Percentiles rank a stretch among this genome's conserved stretches.
These are phyloP conservation scores for Elsinoe australis DNA, from an alignment of 2,329 filamentous ascomycete species.

Conservation along the genomic window DNA sequence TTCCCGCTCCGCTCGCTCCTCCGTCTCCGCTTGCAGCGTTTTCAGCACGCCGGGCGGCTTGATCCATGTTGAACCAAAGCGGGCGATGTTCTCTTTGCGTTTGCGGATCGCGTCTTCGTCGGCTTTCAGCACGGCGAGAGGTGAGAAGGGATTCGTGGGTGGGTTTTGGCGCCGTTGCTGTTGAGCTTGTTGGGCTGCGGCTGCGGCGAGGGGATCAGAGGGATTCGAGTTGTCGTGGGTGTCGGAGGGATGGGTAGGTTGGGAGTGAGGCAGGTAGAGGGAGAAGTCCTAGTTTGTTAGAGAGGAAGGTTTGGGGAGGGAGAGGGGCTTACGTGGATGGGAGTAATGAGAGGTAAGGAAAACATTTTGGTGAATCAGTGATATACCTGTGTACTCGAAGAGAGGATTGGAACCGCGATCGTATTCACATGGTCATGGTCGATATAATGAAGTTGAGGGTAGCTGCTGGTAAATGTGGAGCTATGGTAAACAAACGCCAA, in stretches of 20 bases:
- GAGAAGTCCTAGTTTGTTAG: conserved; percentile 18
- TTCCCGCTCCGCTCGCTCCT: conserved; percentile 81
- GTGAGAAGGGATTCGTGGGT: conserved; percentile 41
- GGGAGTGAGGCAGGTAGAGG: conserved; percentile 18
- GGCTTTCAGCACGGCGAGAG: conserved; percentile 59
- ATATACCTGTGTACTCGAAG: too few species aligned
- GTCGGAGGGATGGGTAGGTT: conserved; percentile 12
- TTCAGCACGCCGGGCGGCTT: conserved; percentile 81
- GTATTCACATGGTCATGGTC: too few species aligned
- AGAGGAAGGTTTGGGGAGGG: background rate
- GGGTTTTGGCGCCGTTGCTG: conserved; percentile 26
- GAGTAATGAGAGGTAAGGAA: background rate
- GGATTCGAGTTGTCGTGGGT: background rate
- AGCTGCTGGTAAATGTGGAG: background rate
- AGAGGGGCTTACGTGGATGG: background rate
- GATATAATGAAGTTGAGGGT: too few species aligned
- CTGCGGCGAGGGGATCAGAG: conserved; percentile 5
- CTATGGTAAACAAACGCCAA: background rate
- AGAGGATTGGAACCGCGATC: conserved; percentile 53
- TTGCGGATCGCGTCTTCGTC: conserved; percentile 72
- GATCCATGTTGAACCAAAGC: conserved; percentile 86
- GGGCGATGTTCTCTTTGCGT: conserved; percentile 72
- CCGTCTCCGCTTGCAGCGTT: conserved; percentile 80
- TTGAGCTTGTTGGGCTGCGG: too few species aligned
- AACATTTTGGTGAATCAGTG: background rate